A percentile compares a stretch with the other conserved stretches of the same genome.
phyloP scores from a whole-genome alignment of 164 flowering plant species.

The Tetracentron sinense region DNA sequence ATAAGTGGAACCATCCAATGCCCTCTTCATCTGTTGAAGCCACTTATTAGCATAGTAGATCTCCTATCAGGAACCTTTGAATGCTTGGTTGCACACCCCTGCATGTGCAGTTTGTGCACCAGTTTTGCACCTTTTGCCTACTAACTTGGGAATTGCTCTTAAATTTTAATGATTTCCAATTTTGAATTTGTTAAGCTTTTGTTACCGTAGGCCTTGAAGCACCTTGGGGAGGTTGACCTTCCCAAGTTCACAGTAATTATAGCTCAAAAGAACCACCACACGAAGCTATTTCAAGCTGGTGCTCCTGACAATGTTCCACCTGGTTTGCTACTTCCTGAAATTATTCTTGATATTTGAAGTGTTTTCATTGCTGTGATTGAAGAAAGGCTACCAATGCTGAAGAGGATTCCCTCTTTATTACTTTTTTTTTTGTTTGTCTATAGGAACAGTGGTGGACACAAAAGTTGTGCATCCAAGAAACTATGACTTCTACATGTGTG shows the following conservation, averaged over 20 bases:
- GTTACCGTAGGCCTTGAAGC: constrained; percentile 53
- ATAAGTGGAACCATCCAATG: too few species aligned
- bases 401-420: neutral
- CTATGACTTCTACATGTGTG: constrained; percentile 86
- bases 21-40: too few species aligned
- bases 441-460: constrained; percentile 88
- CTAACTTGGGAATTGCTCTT: too few species aligned
- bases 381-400: neutral
- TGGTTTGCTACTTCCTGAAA: constrained; percentile 37
- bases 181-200: neutral
- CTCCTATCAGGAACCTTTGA: neutral
- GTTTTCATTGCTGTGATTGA: neutral
- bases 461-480: constrained; percentile 71
- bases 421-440: constrained; percentile 4
- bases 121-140: too few species aligned
- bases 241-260: constrained; percentile 83
- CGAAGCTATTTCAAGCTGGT: constrained; percentile 61
- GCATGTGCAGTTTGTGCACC: neutral
- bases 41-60: too few species aligned
- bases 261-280: constrained; percentile 83
- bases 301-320: constrained; percentile 69
- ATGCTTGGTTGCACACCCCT: neutral
- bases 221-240: constrained; percentile 49
- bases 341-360: neutral
- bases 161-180: neutral